phyloP scores from a whole-genome alignment of 768 basidiomycete genomes.

The Boletus sensibilis region DNA sequence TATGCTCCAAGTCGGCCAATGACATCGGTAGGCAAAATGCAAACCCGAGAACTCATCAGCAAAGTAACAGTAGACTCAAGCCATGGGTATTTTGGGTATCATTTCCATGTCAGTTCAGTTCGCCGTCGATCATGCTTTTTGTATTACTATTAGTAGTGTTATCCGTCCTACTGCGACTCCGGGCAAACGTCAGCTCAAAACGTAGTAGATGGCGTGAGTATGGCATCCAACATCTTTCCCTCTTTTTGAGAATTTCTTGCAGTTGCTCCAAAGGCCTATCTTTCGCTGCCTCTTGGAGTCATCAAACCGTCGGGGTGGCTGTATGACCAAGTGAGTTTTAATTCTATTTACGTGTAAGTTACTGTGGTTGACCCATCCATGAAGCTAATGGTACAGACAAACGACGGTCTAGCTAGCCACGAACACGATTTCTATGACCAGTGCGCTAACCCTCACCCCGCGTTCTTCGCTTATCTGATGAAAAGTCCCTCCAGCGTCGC shows the following conservation, averaged over 20 bases:
- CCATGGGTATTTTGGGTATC: no score
- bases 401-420: background rate
- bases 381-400: conserved; percentile 2
- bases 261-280: background rate
- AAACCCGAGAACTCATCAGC: no score
- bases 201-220: background rate
- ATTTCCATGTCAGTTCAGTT: no score
- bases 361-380: background rate
- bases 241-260: background rate
- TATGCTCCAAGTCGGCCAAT: no score
- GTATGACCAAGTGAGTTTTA: background rate
- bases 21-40: no score
- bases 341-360: background rate
- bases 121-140: background rate
- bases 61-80: no score
- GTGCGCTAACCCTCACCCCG: background rate
- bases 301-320: conserved; percentile 2
- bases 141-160: background rate
- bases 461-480: background rate
- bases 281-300: background rate
- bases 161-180: background rate
- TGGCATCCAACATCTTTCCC: no score
- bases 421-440: conserved; percentile 4
- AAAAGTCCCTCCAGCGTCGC: background rate
- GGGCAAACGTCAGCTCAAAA: background rate